phyloP scores from a whole-genome alignment of 768 basidiomycete species.

The Lactarius sanguifluus region DNA sequence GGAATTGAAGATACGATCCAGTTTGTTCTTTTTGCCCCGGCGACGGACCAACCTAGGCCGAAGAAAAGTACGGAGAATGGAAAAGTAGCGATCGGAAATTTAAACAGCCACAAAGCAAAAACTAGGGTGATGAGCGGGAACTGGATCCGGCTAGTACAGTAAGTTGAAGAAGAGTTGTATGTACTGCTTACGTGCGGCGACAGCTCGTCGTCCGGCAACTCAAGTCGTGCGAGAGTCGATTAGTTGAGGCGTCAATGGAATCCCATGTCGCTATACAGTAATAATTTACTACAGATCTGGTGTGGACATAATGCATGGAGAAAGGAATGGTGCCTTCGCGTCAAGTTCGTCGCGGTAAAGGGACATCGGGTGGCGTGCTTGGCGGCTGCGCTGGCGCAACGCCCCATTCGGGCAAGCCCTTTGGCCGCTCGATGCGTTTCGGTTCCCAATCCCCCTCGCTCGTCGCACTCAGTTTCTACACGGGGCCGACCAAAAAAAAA shows the following conservation, averaged over 20 bases:
- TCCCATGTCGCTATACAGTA: not conserved
- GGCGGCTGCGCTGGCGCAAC: constrained; percentile 66
- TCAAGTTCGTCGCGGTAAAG: constrained; percentile 3
- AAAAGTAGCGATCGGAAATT: not conserved
- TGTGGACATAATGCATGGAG: not conserved
- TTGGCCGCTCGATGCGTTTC: constrained; percentile 77
- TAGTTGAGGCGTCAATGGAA: not conserved
- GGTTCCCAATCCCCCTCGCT: constrained; percentile 81
- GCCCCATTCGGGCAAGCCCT: constrained; percentile 93
- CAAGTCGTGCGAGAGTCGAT: not conserved
- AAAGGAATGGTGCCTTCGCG: not conserved
- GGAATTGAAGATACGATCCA: not conserved
- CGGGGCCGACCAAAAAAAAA: constrained; percentile 1
- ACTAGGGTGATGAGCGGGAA: constrained; percentile 10
- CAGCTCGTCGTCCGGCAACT: not conserved
- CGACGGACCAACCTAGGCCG: not conserved
- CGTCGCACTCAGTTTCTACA: constrained; percentile 62
- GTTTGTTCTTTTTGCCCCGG: not conserved
- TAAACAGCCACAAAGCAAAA: not conserved
- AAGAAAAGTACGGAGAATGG: not conserved
- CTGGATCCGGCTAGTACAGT: not conserved
- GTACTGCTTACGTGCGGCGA: not conserved
- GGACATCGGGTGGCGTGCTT: constrained; percentile 5
- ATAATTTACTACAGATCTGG: not conserved
- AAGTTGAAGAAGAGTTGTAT: not conserved